Base-by-base conservation (phyloP, 805 yeast genomes). In the Starmerella bombi region DNA sequence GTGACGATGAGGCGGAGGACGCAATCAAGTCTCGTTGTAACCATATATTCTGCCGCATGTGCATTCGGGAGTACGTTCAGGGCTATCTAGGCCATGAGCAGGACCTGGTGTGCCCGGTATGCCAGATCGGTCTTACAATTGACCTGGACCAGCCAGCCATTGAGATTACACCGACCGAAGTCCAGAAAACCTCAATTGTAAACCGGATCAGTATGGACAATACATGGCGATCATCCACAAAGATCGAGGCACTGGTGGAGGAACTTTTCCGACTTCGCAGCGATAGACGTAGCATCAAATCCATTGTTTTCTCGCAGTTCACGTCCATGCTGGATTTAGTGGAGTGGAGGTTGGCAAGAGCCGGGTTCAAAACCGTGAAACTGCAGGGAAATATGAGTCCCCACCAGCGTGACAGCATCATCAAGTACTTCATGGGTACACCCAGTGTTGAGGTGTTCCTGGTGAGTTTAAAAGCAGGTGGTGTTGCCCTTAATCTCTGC, bases 1-100 rank as follows among this genome's bases (percentile, higher is more conserved):
- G 99, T 61, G 97, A 86, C 50, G 99, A 91, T 56, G 96, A 86
- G 60, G 96, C 97, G 0, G 97, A 91, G 59, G 99, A 91, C 45
- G 94, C 98, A 0, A 85, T 91, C 35, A 86, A 81, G 59, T 80
- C 94, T 2, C 82, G 80, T 56, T 91, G 99, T 59, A 94, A 81
- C 51, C 99, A 91, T 57, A 73, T 72, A 46, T 91, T 91, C 57
- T 91, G 99, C 58, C 72, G 99, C 22, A 67, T 91, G 67, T 91
- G 99, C 58, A 74, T 91, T 42, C 75, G 71, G 43, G 98, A 93
- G 59, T 91, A 91, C 55, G 74, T 80, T 36, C 95, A 86, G 48
- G 75, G 91, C 38, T 62, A 52, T 42, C 71, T 71, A 32, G 93
- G 91, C 3, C 64, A 58, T 3, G 66, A 63, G 28, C 63, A 64